These are phyloP conservation scores for Mycena rosella DNA, from an alignment of 768 basidiomycete genomes.

Conservation along the genomic window DNA sequence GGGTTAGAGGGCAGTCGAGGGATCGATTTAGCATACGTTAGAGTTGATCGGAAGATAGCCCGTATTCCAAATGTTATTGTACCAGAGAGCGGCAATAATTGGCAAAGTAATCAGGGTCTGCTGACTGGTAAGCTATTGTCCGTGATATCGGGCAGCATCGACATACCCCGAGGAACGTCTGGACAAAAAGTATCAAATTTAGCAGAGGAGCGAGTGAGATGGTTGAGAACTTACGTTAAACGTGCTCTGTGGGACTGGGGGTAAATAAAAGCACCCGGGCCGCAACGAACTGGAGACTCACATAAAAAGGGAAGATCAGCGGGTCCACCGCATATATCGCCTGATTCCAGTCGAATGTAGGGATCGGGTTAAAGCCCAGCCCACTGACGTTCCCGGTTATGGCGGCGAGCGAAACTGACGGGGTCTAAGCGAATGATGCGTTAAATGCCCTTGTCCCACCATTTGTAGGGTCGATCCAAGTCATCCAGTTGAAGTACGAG, in stretches of 20 bases:
- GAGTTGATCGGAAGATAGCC: slow-evolving; percentile 55
- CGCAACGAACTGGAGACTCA: slow-evolving; percentile 40
- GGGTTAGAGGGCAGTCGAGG: background rate
- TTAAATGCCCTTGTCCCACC: no score
- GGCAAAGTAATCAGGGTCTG: slow-evolving; percentile 26
- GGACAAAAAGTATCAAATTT: no score
- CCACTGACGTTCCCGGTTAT: slow-evolving; percentile 47
- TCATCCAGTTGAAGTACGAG: slow-evolving; percentile 53
- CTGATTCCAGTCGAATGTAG: slow-evolving; percentile 54
- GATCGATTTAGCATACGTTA: slow-evolving; percentile 35
- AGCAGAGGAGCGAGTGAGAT: no score
- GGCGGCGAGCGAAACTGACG: slow-evolving; percentile 42
- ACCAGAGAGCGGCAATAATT: slow-evolving; percentile 28
- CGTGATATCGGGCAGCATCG: background rate
- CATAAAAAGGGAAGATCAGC: slow-evolving; percentile 48
- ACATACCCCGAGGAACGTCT: slow-evolving; percentile 28
- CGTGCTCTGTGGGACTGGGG: slow-evolving; percentile 20
- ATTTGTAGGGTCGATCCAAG: slow-evolving; percentile 53
- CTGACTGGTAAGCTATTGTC: background rate
- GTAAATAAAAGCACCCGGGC: background rate
- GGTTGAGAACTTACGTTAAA: slow-evolving; percentile 21
- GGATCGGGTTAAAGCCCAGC: slow-evolving; percentile 44
- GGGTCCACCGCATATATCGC: slow-evolving; percentile 43
- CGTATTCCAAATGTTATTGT: slow-evolving; percentile 52
- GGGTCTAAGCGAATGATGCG: no score